Evolutionary conservation across 2,329 filamentous ascomycete species (phyloP).

Genomic region (Chrysosphaeria jannelii): DNA sequence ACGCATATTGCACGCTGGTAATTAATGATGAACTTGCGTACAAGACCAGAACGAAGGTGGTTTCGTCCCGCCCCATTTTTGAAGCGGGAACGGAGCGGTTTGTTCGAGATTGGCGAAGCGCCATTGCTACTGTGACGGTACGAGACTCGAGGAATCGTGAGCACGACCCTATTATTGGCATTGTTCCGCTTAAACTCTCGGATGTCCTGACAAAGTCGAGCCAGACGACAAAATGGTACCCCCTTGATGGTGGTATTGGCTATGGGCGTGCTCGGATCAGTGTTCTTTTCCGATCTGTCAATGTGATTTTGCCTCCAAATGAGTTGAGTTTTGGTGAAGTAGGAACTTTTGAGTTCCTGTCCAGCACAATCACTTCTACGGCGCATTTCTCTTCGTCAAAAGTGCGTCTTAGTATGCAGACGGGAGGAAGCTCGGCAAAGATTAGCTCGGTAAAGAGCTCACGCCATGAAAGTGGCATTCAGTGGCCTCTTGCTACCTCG

Average conservation of each 20-base stretch:
- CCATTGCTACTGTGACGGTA: slow-evolving; percentile 62
- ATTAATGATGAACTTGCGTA: slow-evolving; percentile 71
- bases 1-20: slow-evolving; percentile 77
- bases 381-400: slow-evolving; percentile 31
- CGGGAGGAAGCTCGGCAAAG: slow-evolving; percentile 52
- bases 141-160: slow-evolving; percentile 70
- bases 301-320: slow-evolving; percentile 53
- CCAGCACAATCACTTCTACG: slow-evolving; percentile 33
- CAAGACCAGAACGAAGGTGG: slow-evolving; percentile 80
- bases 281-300: slow-evolving; percentile 66
- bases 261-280: slow-evolving; percentile 77
- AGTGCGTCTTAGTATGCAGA: slow-evolving; percentile 50
- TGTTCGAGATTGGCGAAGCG: slow-evolving; percentile 72
- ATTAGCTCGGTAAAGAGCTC: slow-evolving; percentile 33
- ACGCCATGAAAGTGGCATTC: no score
- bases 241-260: slow-evolving; percentile 78
- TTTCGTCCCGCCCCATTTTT: slow-evolving; percentile 86
- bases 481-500: no score
- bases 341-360: slow-evolving; percentile 71
- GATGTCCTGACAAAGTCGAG: slow-evolving; percentile 71
- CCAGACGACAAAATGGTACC: slow-evolving; percentile 75
- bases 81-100: slow-evolving; percentile 89
- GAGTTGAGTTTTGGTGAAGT: slow-evolving; percentile 75
- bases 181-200: slow-evolving; percentile 64
- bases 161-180: slow-evolving; percentile 80